phyloP scores from a whole-genome alignment of 768 basidiomycete genomes.

The Gloeopeniophorella convolvens region DNA sequence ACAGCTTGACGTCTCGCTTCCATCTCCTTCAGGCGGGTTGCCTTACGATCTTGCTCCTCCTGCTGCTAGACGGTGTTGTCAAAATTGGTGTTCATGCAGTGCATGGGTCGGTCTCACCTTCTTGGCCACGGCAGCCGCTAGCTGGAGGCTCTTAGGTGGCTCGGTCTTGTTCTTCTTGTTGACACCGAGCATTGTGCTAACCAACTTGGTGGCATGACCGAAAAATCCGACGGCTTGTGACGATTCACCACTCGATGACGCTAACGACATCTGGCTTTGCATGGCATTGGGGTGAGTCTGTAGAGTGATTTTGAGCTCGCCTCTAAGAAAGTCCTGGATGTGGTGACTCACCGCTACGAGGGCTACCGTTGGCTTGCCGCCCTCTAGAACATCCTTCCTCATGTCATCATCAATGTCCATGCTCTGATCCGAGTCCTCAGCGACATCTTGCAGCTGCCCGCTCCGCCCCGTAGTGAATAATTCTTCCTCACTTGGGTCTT shows the following conservation, averaged over 20 bases:
- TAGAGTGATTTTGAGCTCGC: neutral
- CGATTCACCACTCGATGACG: constrained; percentile 33
- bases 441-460: constrained; percentile 4
- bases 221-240: constrained; percentile 51
- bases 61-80: constrained; percentile 57
- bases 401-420: constrained; percentile 33
- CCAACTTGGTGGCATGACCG: constrained; percentile 61
- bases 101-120: constrained; percentile 49
- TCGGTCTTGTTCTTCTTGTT: constrained; percentile 69
- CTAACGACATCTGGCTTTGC: constrained; percentile 51
- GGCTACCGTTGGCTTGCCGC: constrained; percentile 33
- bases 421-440: constrained; percentile 25
- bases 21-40: constrained; percentile 68
- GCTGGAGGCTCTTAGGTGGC: constrained; percentile 68
- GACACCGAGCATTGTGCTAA: constrained; percentile 56
- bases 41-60: constrained; percentile 79
- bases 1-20: constrained; percentile 72
- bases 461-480: neutral
- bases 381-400: constrained; percentile 37
- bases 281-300: constrained; percentile 21
- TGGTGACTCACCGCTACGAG: constrained; percentile 36
- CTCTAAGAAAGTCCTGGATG: neutral
- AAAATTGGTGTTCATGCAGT: neutral
- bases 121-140: constrained; percentile 79
- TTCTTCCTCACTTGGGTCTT: constrained; percentile 15